phyloP scores from a whole-genome alignment of 2,329 filamentous ascomycete species.

The Aspergillus sp. region DNA sequence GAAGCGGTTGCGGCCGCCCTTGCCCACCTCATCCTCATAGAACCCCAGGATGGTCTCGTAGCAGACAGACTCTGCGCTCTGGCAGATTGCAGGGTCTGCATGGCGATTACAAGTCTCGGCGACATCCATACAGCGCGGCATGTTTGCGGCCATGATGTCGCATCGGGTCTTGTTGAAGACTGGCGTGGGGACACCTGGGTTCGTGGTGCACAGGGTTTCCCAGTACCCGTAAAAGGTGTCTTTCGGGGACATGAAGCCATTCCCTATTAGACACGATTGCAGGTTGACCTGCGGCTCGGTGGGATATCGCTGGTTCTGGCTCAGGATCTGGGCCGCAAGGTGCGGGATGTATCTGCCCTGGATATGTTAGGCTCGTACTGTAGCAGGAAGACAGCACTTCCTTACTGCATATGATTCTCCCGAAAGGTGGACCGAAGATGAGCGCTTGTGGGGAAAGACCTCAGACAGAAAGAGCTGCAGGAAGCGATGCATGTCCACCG shows the following conservation, averaged over 20 bases:
- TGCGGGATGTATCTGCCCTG: constrained; percentile 51
- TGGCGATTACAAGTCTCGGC: constrained; percentile 31
- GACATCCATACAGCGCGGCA: constrained; percentile 48
- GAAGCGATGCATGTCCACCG: constrained; percentile 51
- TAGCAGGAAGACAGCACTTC: background rate
- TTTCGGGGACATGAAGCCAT: constrained; percentile 45
- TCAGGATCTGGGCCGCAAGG: constrained; percentile 45
- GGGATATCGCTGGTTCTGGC: constrained; percentile 41
- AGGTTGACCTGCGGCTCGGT: constrained; percentile 43
- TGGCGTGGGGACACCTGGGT: constrained; percentile 42
- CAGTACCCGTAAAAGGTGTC: constrained; percentile 46
- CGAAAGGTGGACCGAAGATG: constrained; percentile 45
- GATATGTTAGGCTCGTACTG: background rate
- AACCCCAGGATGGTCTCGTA: constrained; percentile 11
- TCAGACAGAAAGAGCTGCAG: constrained; percentile 49
- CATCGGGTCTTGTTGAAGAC: constrained; percentile 48
- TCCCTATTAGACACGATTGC: constrained; percentile 47
- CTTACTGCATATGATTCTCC: constrained; percentile 50
- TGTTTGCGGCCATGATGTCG: constrained; percentile 45
- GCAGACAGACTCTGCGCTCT: constrained; percentile 15
- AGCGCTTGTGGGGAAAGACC: constrained; percentile 44
- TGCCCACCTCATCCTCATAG: constrained; percentile 20
- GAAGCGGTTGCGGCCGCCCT: constrained; percentile 23
- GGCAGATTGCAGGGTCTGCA: constrained; percentile 20
- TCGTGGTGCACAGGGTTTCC: constrained; percentile 49